phyloP scores from a whole-genome alignment of 768 basidiomycete genomes.

The Pleurotus pulmonarius region DNA sequence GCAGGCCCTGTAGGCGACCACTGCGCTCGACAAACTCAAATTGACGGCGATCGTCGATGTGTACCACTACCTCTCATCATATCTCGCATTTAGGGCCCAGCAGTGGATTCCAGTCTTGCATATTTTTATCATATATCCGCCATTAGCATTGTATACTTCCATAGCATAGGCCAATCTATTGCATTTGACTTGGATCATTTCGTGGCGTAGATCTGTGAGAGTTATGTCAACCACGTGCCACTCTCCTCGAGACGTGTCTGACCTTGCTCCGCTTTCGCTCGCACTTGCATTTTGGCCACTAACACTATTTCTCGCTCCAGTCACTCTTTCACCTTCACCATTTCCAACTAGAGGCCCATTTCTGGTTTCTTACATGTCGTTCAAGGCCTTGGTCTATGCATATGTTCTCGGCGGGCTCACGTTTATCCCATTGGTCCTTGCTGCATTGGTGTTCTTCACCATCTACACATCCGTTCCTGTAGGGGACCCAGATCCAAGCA shows the following conservation, averaged over 20 bases:
- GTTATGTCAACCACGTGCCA: no score
- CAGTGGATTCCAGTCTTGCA: not conserved
- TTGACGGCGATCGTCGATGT: not conserved
- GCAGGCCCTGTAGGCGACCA: conserved; percentile 10
- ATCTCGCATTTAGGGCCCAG: not conserved
- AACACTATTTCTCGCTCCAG: not conserved
- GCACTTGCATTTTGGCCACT: conserved; percentile 14
- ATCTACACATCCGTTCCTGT: conserved; percentile 88
- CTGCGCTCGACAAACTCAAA: not conserved
- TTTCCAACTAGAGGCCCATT: conserved; percentile 11
- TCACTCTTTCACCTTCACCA: conserved; percentile 2
- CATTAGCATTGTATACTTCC: not conserved
- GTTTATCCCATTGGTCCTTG: conserved; percentile 76
- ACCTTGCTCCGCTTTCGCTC: conserved; percentile 3
- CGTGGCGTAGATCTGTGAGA: no score
- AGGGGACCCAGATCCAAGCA: conserved; percentile 45
- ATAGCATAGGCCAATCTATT: conserved; percentile 1
- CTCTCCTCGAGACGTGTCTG: no score
- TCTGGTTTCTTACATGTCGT: conserved; percentile 44
- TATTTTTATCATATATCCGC: conserved; percentile 3
- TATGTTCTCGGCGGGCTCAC: conserved; percentile 91
- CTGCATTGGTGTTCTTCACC: conserved; percentile 53
- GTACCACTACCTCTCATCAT: not conserved
- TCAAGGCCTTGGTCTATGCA: conserved; percentile 72
- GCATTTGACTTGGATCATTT: no score